These are phyloP conservation scores for Melaleuca quinquenervia DNA, from an alignment of 345 rosid species.

Conservation along the genomic window DNA sequence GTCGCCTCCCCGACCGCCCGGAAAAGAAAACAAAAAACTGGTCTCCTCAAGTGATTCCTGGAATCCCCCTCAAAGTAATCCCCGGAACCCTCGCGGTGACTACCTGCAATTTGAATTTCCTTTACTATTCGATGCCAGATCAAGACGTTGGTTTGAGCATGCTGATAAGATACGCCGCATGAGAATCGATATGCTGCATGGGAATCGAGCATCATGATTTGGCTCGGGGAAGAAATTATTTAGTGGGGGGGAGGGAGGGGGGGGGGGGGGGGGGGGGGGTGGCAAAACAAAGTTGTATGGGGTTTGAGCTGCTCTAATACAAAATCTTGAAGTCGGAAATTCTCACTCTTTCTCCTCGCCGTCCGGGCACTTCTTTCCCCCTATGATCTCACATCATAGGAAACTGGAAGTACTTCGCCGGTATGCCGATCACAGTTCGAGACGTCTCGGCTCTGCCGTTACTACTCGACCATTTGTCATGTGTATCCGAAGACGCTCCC, in stretches of 20 bases:
- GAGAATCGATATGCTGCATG: background rate
- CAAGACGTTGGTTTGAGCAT: background rate
- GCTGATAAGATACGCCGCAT: background rate
- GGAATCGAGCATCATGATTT: background rate
- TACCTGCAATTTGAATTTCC: background rate
- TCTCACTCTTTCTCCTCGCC: background rate
- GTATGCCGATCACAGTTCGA: conserved; percentile 17
- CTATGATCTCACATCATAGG: background rate
- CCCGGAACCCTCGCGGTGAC: background rate
- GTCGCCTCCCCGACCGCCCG: background rate
- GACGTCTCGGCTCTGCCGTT: background rate
- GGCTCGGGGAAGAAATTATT: background rate
- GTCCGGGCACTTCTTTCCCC: background rate
- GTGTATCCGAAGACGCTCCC: conserved; percentile 1
- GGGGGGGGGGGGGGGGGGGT: too few relatives aligned
- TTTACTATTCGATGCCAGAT: background rate
- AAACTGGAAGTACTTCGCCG: conserved; percentile 3
- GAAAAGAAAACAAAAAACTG: background rate
- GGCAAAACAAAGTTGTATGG: too few relatives aligned
- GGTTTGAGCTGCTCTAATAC: background rate
- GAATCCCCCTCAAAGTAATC: background rate
- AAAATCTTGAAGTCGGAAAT: background rate
- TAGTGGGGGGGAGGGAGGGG: too few relatives aligned
- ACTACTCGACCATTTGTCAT: background rate
- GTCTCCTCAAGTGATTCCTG: background rate